Base-by-base conservation (phyloP, 768 basidiomycete genomes). In the Psilocybe subaeruginosa region DNA sequence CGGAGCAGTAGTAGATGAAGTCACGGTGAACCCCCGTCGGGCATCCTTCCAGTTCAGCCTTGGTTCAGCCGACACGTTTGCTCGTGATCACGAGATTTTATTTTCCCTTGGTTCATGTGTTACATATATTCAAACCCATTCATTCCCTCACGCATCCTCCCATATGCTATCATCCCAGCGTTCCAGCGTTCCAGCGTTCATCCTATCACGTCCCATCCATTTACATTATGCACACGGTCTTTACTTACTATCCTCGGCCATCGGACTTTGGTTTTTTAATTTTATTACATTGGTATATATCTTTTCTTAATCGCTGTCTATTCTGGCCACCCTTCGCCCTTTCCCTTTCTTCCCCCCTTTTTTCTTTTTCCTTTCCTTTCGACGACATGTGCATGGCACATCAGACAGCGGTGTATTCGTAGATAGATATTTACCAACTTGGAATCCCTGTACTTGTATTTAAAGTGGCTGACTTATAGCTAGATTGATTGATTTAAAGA, bases 1-100 rank as follows among this genome's bases (percentile, higher is more conserved):
- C 73, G 75, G 50, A 57, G 56, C 69, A 74, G 51, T 70, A 70
- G 60, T 68, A 72, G 52, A 71, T 73, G 54, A 9, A 27, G 29
- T 45, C 48, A 49, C 30, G 19, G 35, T 48, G 17, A 14, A 23
- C 23, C 31, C 55, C n/a, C 56, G 27, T 53, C 30, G 58, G 29
- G 27, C 50, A 30, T 50, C 31, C 16, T 39, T 14, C 8, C 39
- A 12, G 33, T 37, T 46, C 30, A 14, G 8, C 53, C 41, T 17
- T 47, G 33, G 43, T 11, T 31, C 37, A 45, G 3, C 29, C 48
- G n/a, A 19, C 29, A 23, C 47, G 33, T 47, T 31, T 33, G 19
- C 52, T 35, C 54, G 41, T 14, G 33, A 41, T 59, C 60, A 54
- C 58, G 39, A 30, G 59, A 33, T 45, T 52, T 39, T 43, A 30